Evolutionary conservation across 495 filamentous ascomycete genomes (phyloP).

Genomic region (Penicillium macrosclerotiorum): DNA sequence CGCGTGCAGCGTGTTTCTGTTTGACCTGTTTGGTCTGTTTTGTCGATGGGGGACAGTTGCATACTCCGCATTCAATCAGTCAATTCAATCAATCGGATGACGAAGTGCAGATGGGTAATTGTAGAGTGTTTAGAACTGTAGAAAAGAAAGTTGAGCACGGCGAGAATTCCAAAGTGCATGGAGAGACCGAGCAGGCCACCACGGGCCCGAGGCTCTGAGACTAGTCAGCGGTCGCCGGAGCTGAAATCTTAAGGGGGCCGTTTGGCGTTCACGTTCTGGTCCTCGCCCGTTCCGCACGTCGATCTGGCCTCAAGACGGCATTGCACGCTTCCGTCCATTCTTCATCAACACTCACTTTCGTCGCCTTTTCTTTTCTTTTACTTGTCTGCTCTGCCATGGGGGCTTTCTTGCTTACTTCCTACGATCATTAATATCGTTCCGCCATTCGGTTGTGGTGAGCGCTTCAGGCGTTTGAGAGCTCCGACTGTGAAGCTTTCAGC

Average conservation of each 20-base stretch:
- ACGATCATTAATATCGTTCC: constrained; percentile 39
- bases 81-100: too few relatives aligned
- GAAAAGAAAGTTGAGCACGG: too few relatives aligned
- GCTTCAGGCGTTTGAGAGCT: constrained; percentile 24
- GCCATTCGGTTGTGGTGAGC: constrained; percentile 26
- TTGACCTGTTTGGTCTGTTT: background rate
- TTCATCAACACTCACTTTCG: constrained; percentile 20
- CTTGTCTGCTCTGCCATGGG: constrained; percentile 37
- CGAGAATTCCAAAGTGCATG: too few relatives aligned
- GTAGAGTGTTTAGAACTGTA: too few relatives aligned
- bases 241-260: constrained; percentile 19
- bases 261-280: constrained; percentile 15
- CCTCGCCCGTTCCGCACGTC: constrained; percentile 18
- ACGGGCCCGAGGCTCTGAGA: background rate
- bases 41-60: background rate
- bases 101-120: too few relatives aligned
- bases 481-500: constrained; percentile 15
- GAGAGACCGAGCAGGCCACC: too few relatives aligned
- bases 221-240: constrained; percentile 5
- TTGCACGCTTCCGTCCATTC: constrained; percentile 34
- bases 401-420: constrained; percentile 26
- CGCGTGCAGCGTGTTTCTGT: background rate
- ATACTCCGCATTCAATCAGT: background rate
- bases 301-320: constrained; percentile 36
- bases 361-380: constrained; percentile 18